A percentile compares a stretch with the other conserved stretches of the same genome.
These are phyloP conservation scores for Ilex aquifolium DNA, from an alignment of 257 asterid species.

Conservation along the genomic window DNA sequence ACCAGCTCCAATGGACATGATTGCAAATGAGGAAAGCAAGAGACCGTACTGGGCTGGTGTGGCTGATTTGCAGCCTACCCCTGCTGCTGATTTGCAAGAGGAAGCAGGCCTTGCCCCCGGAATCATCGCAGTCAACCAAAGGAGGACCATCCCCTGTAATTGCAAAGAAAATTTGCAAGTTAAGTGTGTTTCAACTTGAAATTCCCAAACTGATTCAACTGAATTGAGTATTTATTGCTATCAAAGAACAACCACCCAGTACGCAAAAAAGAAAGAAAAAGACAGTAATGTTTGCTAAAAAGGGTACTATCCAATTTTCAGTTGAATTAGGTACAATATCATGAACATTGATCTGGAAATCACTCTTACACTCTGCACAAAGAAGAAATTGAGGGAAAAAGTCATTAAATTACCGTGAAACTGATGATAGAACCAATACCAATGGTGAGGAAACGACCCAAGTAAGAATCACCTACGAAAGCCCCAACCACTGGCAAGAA, in stretches of 20 bases:
- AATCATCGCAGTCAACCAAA: constrained; percentile 65
- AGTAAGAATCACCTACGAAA: constrained; percentile 55
- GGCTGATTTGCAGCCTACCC: constrained; percentile 26
- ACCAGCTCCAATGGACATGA: constrained; percentile 68
- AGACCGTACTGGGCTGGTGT: constrained; percentile 31
- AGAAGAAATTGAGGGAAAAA: not conserved
- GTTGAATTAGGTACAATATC: not conserved
- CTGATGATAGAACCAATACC: constrained; percentile 49
- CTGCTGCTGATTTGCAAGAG: constrained; percentile 18
- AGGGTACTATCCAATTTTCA: not conserved
- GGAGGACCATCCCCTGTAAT: constrained; percentile 45
- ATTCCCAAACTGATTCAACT: not conserved
- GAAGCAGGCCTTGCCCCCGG: constrained; percentile 36
- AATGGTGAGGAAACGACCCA: constrained; percentile 59
- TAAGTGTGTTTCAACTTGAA: not conserved
- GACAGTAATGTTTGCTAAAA: too few relatives aligned
- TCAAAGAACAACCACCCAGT: not conserved
- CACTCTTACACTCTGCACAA: too few relatives aligned
- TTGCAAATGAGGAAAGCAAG: constrained; percentile 38
- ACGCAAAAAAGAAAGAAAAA: not conserved
- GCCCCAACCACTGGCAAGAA: constrained; percentile 64
- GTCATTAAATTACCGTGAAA: constrained; percentile 37
- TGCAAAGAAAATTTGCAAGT: not conserved
- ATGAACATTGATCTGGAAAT: not conserved
- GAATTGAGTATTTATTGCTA: not conserved